These are phyloP conservation scores for Seiridium cupressi DNA, from an alignment of 2,329 filamentous ascomycete genomes.

Conservation along the genomic window DNA sequence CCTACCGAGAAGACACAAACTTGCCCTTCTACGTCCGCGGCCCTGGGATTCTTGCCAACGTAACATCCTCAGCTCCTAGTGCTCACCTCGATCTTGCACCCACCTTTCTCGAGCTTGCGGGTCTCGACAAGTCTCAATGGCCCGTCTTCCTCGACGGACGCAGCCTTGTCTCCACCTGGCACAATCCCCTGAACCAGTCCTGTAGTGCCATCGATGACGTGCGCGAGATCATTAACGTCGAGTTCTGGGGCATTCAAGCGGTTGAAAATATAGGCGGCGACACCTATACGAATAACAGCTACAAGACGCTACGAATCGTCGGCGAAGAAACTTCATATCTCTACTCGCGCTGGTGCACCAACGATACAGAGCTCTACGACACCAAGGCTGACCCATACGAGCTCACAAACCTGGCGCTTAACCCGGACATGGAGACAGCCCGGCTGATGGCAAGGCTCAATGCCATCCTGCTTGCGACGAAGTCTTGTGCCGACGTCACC, in stretches of 20 bases:
- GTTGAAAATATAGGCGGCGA: not conserved
- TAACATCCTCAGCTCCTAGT: constrained; percentile 43
- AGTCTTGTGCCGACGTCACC: constrained; percentile 19
- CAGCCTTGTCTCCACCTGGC: constrained; percentile 40
- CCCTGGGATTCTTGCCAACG: constrained; percentile 46
- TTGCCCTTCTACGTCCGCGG: constrained; percentile 61
- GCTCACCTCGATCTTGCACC: constrained; percentile 56
- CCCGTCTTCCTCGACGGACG: constrained; percentile 47
- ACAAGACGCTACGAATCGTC: constrained; percentile 57
- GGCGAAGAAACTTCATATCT: constrained; percentile 55
- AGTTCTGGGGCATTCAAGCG: constrained; percentile 44
- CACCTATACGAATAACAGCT: constrained; percentile 47
- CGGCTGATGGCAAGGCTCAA: constrained; percentile 18
- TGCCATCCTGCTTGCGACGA: constrained; percentile 22
- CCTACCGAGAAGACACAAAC: constrained; percentile 57
- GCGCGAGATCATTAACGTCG: constrained; percentile 38
- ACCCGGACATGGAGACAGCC: constrained; percentile 8
- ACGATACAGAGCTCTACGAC: constrained; percentile 66
- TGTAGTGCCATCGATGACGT: constrained; percentile 8
- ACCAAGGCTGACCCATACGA: constrained; percentile 33
- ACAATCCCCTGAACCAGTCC: not conserved
- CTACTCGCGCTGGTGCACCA: constrained; percentile 70
- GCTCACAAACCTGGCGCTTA: constrained; percentile 17
- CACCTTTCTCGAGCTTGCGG: constrained; percentile 44
- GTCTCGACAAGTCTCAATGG: constrained; percentile 34